Conservation (phyloP, 2,329 filamentous ascomycete genomes). For the Pleoardoris graminearum region DNA sequence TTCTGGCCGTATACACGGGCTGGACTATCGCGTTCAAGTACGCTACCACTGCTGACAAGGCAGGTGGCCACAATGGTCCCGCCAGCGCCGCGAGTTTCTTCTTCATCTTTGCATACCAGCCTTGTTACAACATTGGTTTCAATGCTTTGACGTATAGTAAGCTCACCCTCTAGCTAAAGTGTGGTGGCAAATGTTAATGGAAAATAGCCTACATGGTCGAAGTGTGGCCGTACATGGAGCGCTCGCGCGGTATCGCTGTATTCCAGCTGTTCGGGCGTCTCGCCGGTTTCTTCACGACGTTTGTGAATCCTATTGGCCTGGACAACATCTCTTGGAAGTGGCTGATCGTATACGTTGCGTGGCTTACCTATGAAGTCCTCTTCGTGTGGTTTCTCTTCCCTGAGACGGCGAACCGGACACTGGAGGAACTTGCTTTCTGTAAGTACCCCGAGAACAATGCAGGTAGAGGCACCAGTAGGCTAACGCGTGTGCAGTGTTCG, state of each 20-base stretch:
- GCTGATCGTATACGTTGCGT: conserved; percentile 63
- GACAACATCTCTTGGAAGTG: conserved; percentile 64
- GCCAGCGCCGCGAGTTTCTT: conserved; percentile 52
- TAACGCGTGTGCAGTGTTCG: conserved; percentile 22
- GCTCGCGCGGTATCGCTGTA: conserved; percentile 52
- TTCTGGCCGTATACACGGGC: conserved; percentile 31
- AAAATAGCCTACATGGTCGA: conserved; percentile 54
- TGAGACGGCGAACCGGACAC: conserved; percentile 69
- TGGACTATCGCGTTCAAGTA: conserved; percentile 54
- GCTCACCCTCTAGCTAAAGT: background rate
- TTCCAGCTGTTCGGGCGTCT: conserved; percentile 66
- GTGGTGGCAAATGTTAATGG: background rate
- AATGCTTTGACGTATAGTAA: conserved; percentile 63
- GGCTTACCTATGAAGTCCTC: conserved; percentile 60
- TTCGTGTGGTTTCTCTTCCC: conserved; percentile 69
- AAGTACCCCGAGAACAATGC: conserved; percentile 6
- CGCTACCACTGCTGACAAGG: conserved; percentile 35
- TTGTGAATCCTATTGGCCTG: conserved; percentile 64
- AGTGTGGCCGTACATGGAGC: conserved; percentile 52
- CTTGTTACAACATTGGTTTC: conserved; percentile 62
- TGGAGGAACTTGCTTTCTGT: conserved; percentile 63
- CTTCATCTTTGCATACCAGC: conserved; percentile 53
- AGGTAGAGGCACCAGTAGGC: background rate
- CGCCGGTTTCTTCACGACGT: conserved; percentile 62
- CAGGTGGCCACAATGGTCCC: conserved; percentile 27